These are phyloP conservation scores for Termitomyces eurrhizus DNA, from an alignment of 768 basidiomycete species.

Conservation along the genomic window DNA sequence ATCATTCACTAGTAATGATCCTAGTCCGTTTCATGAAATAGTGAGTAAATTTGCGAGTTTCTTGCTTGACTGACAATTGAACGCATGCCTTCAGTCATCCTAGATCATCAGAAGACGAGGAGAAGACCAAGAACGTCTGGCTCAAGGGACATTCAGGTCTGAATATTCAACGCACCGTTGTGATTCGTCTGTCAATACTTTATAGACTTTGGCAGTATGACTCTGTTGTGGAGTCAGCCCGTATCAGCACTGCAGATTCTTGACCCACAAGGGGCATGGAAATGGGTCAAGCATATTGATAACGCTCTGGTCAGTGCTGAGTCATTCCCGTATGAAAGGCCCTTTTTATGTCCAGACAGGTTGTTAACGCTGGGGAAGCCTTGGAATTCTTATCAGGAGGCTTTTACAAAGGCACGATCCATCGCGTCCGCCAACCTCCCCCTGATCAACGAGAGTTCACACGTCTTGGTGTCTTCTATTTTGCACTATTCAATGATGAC, in stretches of 20 bases:
- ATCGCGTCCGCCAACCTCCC: constrained; percentile 48
- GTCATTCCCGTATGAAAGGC: background rate
- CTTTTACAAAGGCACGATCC: constrained; percentile 44
- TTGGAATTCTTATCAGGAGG: constrained; percentile 47
- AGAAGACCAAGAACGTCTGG: constrained; percentile 42
- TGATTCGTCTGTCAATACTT: background rate
- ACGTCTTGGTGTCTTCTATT: constrained; percentile 47
- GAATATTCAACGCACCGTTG: background rate
- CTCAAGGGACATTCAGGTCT: constrained; percentile 47
- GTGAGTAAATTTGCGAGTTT: constrained; percentile 22
- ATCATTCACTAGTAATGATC: background rate
- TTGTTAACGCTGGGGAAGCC: constrained; percentile 45
- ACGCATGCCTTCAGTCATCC: constrained; percentile 30
- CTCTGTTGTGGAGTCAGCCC: constrained; percentile 47
- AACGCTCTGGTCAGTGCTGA: constrained; percentile 35
- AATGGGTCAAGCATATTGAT: constrained; percentile 44
- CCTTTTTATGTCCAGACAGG: constrained; percentile 16
- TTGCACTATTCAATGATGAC: constrained; percentile 39
- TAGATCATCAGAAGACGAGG: constrained; percentile 38
- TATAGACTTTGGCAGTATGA: constrained; percentile 40
- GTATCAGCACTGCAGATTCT: constrained; percentile 44
- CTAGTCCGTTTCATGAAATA: constrained; percentile 48
- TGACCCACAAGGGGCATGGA: constrained; percentile 37
- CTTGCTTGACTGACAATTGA: background rate
- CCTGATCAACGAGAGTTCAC: constrained; percentile 36